Evolutionary conservation across 352 stramenopile species (phyloP), one percentile per base, ranked within the genome.

Genomic region (Globisporangium middletonii): DNA sequence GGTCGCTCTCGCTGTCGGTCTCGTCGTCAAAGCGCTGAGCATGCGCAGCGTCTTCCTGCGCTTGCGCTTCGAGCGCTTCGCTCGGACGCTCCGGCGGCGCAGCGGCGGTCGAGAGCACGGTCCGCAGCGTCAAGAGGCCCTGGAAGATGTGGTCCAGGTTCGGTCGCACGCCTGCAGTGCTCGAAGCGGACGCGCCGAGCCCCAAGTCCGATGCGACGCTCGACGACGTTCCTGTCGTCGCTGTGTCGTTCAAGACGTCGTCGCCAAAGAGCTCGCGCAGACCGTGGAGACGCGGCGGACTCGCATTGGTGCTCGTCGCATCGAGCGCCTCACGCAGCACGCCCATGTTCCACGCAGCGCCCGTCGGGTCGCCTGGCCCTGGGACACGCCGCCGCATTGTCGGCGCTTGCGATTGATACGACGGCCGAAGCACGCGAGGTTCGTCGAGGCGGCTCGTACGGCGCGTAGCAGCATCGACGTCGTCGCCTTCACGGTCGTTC

Each of bases 101-200:
- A 0, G 56, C 47, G 9, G 57, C 73, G 0, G 75, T 87, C 3
- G 77, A 84, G 28, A 87, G 59, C 27, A 87, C 68, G 0, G 75
- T 87, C 37, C 73, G 63, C 23, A 87, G 55, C 0, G 75, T 87
- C 47, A 86, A 15, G 41, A 87, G 75, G 0, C 75, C 73, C 35
- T 87, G 77, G 2, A 75, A 55, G 15, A 87, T 70, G n/a, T 78
- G 68, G 47, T 87, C 77, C 53, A 87, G 47, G 55, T 85, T 79
- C 23, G 69, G 23, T 23, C 48, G 41, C 27, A 27, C 23, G n/a
- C n/a, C 12, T 54, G 28, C 19, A 42, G 5, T 26, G 16, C 11
- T 47, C 19, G 47, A 41, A 28, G 49, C 43, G 19, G 43, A 35
- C 12, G 63, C 13, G 3, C 55, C 60, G 4, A 80, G 53, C 0